phyloP scores from a whole-genome alignment of 2,329 filamentous ascomycete genomes.

The Aureobasidium sp. region DNA sequence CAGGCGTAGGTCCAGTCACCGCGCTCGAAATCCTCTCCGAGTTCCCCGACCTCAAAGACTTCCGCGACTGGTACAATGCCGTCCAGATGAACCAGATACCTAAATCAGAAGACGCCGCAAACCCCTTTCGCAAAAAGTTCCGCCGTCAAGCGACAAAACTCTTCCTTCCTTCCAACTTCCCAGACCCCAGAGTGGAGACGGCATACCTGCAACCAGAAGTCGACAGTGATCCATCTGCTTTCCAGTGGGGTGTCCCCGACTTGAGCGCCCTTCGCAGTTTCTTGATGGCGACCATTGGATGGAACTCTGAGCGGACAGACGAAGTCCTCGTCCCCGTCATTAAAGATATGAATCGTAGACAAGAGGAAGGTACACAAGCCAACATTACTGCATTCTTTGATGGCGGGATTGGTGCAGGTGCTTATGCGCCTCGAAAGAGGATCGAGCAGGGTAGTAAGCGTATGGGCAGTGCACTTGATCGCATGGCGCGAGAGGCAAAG shows the following conservation, averaged over 20 bases:
- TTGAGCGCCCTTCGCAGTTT: conserved; percentile 77
- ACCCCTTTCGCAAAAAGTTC: conserved; percentile 77
- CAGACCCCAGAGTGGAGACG: conserved; percentile 66
- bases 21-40: conserved; percentile 92
- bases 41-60: conserved; percentile 68
- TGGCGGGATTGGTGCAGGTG: conserved; percentile 62
- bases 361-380: conserved; percentile 83
- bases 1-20: conserved; percentile 87
- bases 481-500: conserved; percentile 52
- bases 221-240: conserved; percentile 66
- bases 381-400: conserved; percentile 94
- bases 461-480: conserved; percentile 68
- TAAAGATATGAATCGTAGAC: conserved; percentile 84
- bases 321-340: conserved; percentile 95
- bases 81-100: conserved; percentile 63
- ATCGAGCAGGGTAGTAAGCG: conserved; percentile 60
- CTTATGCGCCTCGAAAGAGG: conserved; percentile 63
- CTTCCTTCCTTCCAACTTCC: conserved; percentile 76
- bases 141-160: conserved; percentile 76
- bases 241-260: conserved; percentile 95
- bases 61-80: conserved; percentile 79
- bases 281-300: conserved; percentile 87
- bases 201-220: conserved; percentile 86
- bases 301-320: conserved; percentile 85
- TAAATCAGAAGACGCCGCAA: conserved; percentile 48